These are phyloP conservation scores for Bipolaris cookei DNA, from an alignment of 2,329 filamentous ascomycete species.

Conservation along the genomic window DNA sequence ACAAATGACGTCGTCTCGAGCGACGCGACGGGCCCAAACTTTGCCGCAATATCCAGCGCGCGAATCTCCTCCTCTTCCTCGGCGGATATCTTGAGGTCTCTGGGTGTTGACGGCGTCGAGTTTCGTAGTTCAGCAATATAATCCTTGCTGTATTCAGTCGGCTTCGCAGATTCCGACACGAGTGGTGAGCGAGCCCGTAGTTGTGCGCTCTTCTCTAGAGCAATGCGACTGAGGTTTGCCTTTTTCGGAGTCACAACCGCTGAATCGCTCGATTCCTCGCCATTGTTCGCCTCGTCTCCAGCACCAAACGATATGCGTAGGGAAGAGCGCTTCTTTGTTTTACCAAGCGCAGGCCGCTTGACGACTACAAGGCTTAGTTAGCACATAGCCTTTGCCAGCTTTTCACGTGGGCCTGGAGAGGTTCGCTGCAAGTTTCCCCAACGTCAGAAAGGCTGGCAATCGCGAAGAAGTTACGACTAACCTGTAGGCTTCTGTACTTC, in stretches of 20 bases:
- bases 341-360: conserved; percentile 59
- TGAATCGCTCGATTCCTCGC: conserved; percentile 56
- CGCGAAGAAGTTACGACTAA: conserved; percentile 42
- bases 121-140: conserved; percentile 84
- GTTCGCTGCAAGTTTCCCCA: conserved; percentile 18
- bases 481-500: conserved; percentile 48
- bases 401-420: conserved; percentile 13
- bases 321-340: conserved; percentile 72
- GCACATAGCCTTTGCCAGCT: conserved; percentile 47
- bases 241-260: conserved; percentile 68
- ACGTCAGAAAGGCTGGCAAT: conserved; percentile 35
- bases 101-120: conserved; percentile 83
- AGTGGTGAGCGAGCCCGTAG: conserved; percentile 61
- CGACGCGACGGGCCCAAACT: conserved; percentile 62
- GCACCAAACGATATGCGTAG: conserved; percentile 80
- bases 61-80: conserved; percentile 55
- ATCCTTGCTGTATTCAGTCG: conserved; percentile 77
- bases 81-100: conserved; percentile 57
- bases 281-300: conserved; percentile 59
- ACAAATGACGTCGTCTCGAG: conserved; percentile 47
- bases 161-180: conserved; percentile 59
- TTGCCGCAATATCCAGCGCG: conserved; percentile 56
- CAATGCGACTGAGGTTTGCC: conserved; percentile 66
- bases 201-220: conserved; percentile 70
- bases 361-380: conserved; percentile 57